Percentiles rank a stretch among this genome's conserved stretches.
Evolutionary conservation across 441 rosid genomes (phyloP).

Genomic region (Aleurites moluccanus): DNA sequence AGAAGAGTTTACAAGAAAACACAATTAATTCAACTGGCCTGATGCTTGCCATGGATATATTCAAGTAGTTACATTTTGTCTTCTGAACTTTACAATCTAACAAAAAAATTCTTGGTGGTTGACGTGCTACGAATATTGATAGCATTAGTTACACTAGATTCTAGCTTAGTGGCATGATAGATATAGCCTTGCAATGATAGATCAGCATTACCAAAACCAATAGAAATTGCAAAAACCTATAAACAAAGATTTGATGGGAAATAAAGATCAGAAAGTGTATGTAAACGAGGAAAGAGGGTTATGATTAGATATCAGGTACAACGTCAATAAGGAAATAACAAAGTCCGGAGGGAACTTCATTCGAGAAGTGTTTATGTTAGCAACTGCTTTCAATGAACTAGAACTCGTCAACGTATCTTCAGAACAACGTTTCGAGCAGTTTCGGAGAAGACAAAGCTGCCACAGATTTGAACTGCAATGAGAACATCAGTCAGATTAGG

Average conservation of each 20-base stretch:
- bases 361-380: conserved; percentile 24
- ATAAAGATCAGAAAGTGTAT: conserved; percentile 15
- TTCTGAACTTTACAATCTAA: conserved; percentile 22
- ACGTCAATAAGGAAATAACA: conserved; percentile 18
- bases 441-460: conserved; percentile 59
- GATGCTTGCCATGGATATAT: background rate
- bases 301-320: conserved; percentile 21
- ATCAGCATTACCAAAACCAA: conserved; percentile 28
- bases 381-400: conserved; percentile 28
- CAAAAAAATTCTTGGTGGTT: background rate
- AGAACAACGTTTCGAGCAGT: conserved; percentile 53
- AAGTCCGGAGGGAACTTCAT: conserved; percentile 20
- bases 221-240: conserved; percentile 16
- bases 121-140: conserved; percentile 4
- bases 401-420: conserved; percentile 36
- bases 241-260: conserved; percentile 4
- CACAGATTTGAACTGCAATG: conserved; percentile 71
- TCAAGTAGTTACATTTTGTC: conserved; percentile 14
- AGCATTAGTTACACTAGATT: conserved; percentile 10
- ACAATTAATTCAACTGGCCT: background rate
- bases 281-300: conserved; percentile 10
- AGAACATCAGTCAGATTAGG: conserved; percentile 18
- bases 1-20: background rate
- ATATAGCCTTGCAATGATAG: conserved; percentile 21
- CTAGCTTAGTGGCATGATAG: conserved; percentile 16